Percentiles rank a stretch among this genome's conserved stretches.
Evolutionary conservation across 2,329 filamentous ascomycete genomes (phyloP).

Genomic region (Nemania bipapillata): DNA sequence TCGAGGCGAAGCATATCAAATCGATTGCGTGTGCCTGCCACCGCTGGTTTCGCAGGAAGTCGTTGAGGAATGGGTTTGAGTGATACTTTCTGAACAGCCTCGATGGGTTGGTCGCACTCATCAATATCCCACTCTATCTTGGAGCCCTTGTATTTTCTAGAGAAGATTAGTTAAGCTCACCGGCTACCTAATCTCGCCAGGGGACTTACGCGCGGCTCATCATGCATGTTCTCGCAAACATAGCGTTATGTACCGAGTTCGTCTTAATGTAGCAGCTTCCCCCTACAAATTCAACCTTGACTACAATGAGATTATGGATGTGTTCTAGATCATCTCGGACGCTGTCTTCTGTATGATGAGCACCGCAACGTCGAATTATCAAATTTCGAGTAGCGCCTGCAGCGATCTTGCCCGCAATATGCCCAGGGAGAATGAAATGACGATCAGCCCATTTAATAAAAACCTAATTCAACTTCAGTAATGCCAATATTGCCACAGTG

Average conservation of each 20-base stretch:
- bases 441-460: constrained; percentile 75
- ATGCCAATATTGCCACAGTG: background rate
- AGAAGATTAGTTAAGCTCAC: constrained; percentile 46
- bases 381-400: constrained; percentile 79
- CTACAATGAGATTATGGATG: constrained; percentile 80
- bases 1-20: constrained; percentile 49
- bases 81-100: constrained; percentile 48
- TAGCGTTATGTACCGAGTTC: constrained; percentile 79
- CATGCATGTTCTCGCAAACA: constrained; percentile 82
- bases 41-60: constrained; percentile 27
- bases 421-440: constrained; percentile 72
- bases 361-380: constrained; percentile 69
- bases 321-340: constrained; percentile 82
- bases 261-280: constrained; percentile 75
- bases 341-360: constrained; percentile 68
- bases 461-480: constrained; percentile 61
- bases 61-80: constrained; percentile 34
- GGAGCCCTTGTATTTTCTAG: constrained; percentile 73
- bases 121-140: constrained; percentile 78
- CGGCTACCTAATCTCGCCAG: constrained; percentile 9
- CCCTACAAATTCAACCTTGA: constrained; percentile 69
- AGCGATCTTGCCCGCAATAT: constrained; percentile 72
- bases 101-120: constrained; percentile 73
- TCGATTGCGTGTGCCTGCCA: constrained; percentile 41
- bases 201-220: constrained; percentile 66